Evolutionary conservation across 345 rosid genomes (phyloP).

Genomic region (Arabis alpina): DNA sequence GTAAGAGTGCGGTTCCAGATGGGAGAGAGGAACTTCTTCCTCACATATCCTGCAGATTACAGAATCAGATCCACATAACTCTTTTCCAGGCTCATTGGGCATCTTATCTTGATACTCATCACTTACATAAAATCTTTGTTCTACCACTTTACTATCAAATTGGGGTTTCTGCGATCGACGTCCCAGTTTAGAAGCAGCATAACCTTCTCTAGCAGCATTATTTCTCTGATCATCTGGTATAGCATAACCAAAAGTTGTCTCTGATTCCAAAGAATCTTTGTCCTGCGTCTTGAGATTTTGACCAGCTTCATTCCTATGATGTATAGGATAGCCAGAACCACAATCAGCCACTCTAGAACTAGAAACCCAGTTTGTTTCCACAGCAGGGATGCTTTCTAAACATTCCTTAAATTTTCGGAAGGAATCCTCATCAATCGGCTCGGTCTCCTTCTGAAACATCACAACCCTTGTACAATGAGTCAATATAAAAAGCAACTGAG

Average conservation of each 20-base stretch:
- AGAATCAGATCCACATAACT: slow-evolving; percentile 49
- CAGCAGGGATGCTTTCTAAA: slow-evolving; percentile 73
- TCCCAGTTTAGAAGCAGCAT: slow-evolving; percentile 40
- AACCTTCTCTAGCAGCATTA: slow-evolving; percentile 42
- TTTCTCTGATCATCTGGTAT: slow-evolving; percentile 43
- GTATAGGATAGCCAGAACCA: slow-evolving; percentile 40
- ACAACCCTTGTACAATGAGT: slow-evolving; percentile 80
- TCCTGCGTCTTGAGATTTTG: slow-evolving; percentile 35
- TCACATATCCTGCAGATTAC: slow-evolving; percentile 84
- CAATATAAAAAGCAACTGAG: slow-evolving; percentile 77
- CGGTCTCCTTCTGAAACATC: slow-evolving; percentile 72
- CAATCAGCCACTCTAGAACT: slow-evolving; percentile 49
- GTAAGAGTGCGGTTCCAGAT: slow-evolving; percentile 81
- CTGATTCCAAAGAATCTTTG: slow-evolving; percentile 45
- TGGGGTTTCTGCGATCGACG: slow-evolving; percentile 42
- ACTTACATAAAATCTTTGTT: slow-evolving; percentile 40
- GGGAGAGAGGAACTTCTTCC: slow-evolving; percentile 68
- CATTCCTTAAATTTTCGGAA: slow-evolving; percentile 70
- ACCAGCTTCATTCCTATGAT: slow-evolving; percentile 44
- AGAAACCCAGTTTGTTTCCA: slow-evolving; percentile 65
- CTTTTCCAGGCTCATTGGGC: slow-evolving; percentile 35
- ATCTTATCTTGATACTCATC: slow-evolving; percentile 41
- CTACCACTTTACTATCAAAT: slow-evolving; percentile 40
- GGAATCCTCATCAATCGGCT: slow-evolving; percentile 69
- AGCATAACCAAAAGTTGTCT: slow-evolving; percentile 32